Evolutionary conservation across 306 rosid genomes (phyloP).

Genomic region (Clitoria ternatea): DNA sequence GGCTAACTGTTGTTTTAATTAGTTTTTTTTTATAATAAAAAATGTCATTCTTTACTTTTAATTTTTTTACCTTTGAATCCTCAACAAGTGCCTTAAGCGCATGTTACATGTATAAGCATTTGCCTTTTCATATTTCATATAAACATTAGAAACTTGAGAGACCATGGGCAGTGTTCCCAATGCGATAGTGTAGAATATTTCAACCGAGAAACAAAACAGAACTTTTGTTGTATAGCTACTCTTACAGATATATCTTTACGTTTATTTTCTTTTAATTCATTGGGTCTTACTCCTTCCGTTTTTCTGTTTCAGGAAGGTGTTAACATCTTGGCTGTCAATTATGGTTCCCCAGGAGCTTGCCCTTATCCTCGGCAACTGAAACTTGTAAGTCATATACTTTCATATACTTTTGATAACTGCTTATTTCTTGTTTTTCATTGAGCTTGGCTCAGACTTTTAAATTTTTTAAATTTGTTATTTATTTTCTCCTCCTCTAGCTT

Average conservation of each 20-base stretch:
- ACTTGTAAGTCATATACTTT: constrained; percentile 68
- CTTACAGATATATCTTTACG: neutral
- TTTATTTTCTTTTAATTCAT: constrained; percentile 6
- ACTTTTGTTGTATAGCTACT: constrained; percentile 16
- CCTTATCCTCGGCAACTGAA: constrained; percentile 75
- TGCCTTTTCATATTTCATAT: neutral
- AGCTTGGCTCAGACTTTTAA: constrained; percentile 14
- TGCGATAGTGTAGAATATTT: neutral
- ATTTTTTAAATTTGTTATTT: constrained; percentile 4
- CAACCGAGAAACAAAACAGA: neutral
- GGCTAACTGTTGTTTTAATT: no score
- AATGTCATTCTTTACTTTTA: neutral
- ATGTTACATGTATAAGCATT: neutral
- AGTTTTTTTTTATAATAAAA: no score
- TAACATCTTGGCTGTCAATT: constrained; percentile 79
- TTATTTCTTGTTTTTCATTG: constrained; percentile 13
- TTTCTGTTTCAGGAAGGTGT: constrained; percentile 68
- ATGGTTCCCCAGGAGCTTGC: constrained; percentile 84
- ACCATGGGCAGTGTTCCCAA: neutral
- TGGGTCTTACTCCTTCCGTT: constrained; percentile 2
- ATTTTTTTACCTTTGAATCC: neutral
- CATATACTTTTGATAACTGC: neutral
- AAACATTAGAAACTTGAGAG: neutral
- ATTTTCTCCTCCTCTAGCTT: neutral
- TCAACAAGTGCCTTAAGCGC: neutral